Conservation (phyloP, 768 basidiomycete species). For the Termitomyces sp. region DNA sequence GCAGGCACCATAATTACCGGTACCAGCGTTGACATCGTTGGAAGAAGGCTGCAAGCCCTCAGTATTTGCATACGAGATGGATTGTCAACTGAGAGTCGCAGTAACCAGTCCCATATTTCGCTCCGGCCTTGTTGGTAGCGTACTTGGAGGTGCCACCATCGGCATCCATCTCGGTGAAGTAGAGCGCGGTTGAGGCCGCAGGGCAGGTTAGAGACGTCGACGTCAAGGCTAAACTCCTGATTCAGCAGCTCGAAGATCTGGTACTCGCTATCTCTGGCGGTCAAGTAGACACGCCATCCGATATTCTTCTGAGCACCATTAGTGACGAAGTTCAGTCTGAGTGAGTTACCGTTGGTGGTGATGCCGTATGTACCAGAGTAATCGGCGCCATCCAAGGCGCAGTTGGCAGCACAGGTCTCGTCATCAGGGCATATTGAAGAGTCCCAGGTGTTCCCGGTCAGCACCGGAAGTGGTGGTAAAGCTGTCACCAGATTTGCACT, state of each 20-base stretch:
- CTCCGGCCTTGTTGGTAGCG: constrained; percentile 48
- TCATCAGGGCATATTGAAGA: constrained; percentile 42
- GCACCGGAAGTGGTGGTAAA: constrained; percentile 31
- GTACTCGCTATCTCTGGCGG: constrained; percentile 40
- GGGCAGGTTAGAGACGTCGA: constrained; percentile 47
- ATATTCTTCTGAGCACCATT: constrained; percentile 28
- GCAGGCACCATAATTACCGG: constrained; percentile 42
- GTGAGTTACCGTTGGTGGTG: constrained; percentile 38
- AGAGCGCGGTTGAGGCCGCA: constrained; percentile 43
- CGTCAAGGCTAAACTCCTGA: constrained; percentile 1
- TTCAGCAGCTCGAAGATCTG: constrained; percentile 10
- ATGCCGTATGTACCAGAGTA: constrained; percentile 47
- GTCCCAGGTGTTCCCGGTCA: constrained; percentile 50
- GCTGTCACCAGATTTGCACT: constrained; percentile 40
- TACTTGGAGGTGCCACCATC: constrained; percentile 46
- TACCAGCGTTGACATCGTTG: constrained; percentile 38
- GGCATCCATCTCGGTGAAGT: constrained; percentile 43
- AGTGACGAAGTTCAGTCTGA: constrained; percentile 46
- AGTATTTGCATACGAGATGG: background rate
- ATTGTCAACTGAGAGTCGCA: constrained; percentile 50
- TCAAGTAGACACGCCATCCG: constrained; percentile 43
- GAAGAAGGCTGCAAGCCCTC: constrained; percentile 13
- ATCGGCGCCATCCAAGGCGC: constrained; percentile 35
- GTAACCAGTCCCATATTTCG: constrained; percentile 58
- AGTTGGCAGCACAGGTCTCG: constrained; percentile 26